Percentiles rank a stretch among this genome's conserved stretches.
These are phyloP conservation scores for Atalantia buxifolia DNA, from an alignment of 345 rosid species.

Conservation along the genomic window DNA sequence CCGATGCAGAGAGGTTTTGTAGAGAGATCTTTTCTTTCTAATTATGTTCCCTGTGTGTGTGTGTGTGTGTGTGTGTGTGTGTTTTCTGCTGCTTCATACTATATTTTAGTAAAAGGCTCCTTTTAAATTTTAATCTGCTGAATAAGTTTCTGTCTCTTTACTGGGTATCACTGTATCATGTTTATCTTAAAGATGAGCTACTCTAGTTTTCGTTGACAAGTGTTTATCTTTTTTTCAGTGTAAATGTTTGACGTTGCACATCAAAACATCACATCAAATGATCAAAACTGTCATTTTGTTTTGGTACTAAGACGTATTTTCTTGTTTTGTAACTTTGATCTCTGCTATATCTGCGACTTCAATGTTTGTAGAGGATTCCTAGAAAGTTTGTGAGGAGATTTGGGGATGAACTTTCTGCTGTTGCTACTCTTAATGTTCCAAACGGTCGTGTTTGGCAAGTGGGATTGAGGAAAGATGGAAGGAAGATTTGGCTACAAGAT, in stretches of 20 bases:
- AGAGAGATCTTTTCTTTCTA: no score
- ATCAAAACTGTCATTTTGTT: no score
- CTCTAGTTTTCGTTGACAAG: neutral
- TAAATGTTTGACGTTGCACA: neutral
- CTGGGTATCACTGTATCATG: neutral
- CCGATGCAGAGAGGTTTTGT: no score
- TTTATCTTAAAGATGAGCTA: neutral
- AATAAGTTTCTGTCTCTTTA: neutral
- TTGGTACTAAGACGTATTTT: neutral
- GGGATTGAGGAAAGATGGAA: constrained; percentile 21
- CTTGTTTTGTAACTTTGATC: neutral
- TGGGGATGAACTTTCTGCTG: constrained; percentile 33
- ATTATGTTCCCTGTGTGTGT: no score
- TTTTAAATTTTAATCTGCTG: neutral
- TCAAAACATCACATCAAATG: neutral
- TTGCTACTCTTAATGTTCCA: constrained; percentile 29
- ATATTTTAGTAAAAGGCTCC: neutral
- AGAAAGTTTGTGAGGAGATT: constrained; percentile 29
- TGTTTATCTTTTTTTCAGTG: neutral
- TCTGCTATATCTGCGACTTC: neutral
- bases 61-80: no score
- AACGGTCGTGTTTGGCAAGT: constrained; percentile 40
- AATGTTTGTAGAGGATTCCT: constrained; percentile 36
- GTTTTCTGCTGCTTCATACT: neutral
- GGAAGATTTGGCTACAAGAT: constrained; percentile 37